These are phyloP conservation scores for Neurospora sp. DNA, from an alignment of 495 filamentous ascomycete species.

Conservation along the genomic window DNA sequence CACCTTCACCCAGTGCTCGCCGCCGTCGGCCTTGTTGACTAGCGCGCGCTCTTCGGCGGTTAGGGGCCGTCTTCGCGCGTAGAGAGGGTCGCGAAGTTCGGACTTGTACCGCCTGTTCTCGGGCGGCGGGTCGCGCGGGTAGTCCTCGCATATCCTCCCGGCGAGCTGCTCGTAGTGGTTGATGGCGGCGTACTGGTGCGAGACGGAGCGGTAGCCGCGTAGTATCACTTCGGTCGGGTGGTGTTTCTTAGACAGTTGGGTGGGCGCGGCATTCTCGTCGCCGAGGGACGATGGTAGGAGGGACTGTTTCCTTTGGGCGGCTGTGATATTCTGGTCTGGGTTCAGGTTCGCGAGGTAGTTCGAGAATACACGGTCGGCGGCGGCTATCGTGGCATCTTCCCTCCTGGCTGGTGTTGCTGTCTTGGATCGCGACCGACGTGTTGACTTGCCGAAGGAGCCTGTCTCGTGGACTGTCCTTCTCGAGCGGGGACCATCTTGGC, in stretches of 20 bases:
- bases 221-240: constrained; percentile 71
- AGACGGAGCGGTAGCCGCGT: constrained; percentile 63
- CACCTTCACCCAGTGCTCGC: constrained; percentile 84
- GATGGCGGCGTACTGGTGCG: constrained; percentile 73
- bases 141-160: constrained; percentile 83
- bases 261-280: constrained; percentile 15
- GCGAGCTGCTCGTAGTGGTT: constrained; percentile 71
- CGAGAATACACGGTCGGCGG: constrained; percentile 39
- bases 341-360: constrained; percentile 27
- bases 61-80: constrained; percentile 45
- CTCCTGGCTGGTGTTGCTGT: constrained; percentile 40
- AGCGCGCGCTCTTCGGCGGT: constrained; percentile 61
- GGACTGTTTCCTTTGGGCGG: constrained; percentile 21
- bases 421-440: constrained; percentile 39
- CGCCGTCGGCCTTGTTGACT: constrained; percentile 64
- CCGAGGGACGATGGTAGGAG: constrained; percentile 15
- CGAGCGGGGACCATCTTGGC: constrained; percentile 29
- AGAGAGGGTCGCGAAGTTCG: constrained; percentile 55
- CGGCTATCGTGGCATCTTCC: constrained; percentile 45
- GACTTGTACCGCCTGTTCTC: constrained; percentile 45
- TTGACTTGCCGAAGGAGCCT: constrained; percentile 47
- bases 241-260: constrained; percentile 13
- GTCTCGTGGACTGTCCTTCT: constrained; percentile 37
- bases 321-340: constrained; percentile 14
- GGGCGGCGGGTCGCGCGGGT: constrained; percentile 57